phyloP scores from a whole-genome alignment of 331 rosid species.

The Rhamnella rubrinervis region DNA sequence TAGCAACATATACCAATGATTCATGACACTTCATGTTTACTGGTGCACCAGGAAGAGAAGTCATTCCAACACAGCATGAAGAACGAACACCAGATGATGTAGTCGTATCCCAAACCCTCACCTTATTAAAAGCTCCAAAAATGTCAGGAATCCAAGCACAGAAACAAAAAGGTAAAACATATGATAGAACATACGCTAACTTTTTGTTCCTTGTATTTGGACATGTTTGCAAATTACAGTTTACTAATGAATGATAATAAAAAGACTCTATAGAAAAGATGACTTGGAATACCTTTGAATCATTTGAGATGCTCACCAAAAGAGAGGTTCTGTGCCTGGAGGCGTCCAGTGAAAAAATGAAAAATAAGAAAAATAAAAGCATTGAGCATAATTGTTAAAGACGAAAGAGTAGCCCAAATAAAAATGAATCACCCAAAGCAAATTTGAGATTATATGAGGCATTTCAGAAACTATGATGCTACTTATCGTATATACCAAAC shows the following conservation, averaged over 20 bases:
- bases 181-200: neutral
- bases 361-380: constrained; percentile 13
- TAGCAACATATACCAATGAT: constrained; percentile 60
- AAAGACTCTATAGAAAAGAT: neutral
- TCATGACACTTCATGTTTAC: constrained; percentile 75
- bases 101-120: constrained; percentile 80
- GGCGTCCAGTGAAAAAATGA: constrained; percentile 16
- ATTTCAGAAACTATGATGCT: neutral
- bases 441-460: neutral
- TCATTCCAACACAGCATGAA: constrained; percentile 76
- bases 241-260: neutral
- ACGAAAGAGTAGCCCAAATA: neutral
- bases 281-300: constrained; percentile 60
- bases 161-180: neutral
- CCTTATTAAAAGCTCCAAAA: constrained; percentile 38
- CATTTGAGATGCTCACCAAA: constrained; percentile 73
- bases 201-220: neutral
- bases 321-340: constrained; percentile 75
- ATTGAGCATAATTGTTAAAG: constrained; percentile 21
- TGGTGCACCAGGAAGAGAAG: constrained; percentile 56
- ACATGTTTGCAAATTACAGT: neutral
- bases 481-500: too few relatives aligned
- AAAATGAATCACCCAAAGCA: constrained; percentile 1
- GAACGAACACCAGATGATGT: constrained; percentile 54
- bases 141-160: constrained; percentile 20